A percentile compares a stretch with the other conserved stretches of the same genome.
Evolutionary conservation across 2,329 filamentous ascomycete genomes (phyloP).

Genomic region (Colletotrichum coccodes): DNA sequence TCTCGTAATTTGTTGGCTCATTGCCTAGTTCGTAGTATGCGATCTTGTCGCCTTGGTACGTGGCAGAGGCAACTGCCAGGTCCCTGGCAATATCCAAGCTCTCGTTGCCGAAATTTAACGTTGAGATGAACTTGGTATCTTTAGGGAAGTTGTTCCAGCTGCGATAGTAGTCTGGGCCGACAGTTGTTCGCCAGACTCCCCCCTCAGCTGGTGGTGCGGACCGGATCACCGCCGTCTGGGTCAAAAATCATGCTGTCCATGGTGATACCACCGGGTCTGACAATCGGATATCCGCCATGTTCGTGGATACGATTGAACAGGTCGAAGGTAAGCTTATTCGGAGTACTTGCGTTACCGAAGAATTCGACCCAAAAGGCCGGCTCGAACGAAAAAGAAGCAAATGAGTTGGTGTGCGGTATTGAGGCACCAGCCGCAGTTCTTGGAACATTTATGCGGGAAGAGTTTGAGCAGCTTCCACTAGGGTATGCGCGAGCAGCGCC

Average conservation of each 20-base stretch:
- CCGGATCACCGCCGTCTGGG: conserved; percentile 23
- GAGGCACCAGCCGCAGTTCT: conserved; percentile 16
- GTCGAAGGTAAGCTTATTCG: conserved; percentile 32
- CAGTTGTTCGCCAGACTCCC: conserved; percentile 23
- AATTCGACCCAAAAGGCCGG: conserved; percentile 36
- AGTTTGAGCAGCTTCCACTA: background rate
- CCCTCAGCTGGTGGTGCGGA: conserved; percentile 34
- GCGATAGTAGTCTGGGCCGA: conserved; percentile 16
- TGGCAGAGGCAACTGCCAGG: conserved; percentile 29
- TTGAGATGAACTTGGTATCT: conserved; percentile 32
- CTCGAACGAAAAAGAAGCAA: conserved; percentile 35
- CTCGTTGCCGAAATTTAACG: conserved; percentile 34
- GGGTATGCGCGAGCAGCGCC: background rate
- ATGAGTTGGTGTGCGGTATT: conserved; percentile 29
- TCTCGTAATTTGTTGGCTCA: conserved; percentile 32
- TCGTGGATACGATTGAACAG: conserved; percentile 28
- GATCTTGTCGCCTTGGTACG: conserved; percentile 30
- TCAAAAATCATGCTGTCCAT: conserved; percentile 36
- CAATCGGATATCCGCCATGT: conserved; percentile 26
- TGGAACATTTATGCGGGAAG: background rate
- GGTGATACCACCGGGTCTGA: conserved; percentile 35
- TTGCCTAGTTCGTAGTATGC: conserved; percentile 35
- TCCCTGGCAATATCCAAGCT: conserved; percentile 33
- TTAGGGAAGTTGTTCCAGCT: conserved; percentile 33
- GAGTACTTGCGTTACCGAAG: conserved; percentile 29